Evolutionary conservation across 163 green algal species (phyloP).

Genomic region (Scenedesmus sp.): DNA sequence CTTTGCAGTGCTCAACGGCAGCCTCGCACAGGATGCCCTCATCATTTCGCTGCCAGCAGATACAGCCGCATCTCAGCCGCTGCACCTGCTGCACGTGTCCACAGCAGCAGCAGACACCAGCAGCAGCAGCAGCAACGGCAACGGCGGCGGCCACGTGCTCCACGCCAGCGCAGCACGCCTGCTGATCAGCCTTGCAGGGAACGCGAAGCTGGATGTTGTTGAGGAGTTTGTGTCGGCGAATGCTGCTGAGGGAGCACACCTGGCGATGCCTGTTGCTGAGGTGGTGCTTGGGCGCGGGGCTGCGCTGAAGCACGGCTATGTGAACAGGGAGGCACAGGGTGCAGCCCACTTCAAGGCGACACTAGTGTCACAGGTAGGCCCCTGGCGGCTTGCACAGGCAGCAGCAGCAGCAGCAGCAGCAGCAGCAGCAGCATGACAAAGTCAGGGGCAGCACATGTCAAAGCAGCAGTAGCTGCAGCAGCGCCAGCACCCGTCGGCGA

Average conservation of each 20-base stretch:
- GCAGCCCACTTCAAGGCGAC: slow-evolving; percentile 86
- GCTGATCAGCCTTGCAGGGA: slow-evolving; percentile 78
- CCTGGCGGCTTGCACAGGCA: slow-evolving; percentile 51
- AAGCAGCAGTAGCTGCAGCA: not conserved
- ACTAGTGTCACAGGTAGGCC: slow-evolving; percentile 71
- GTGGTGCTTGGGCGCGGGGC: slow-evolving; percentile 67
- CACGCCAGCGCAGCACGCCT: slow-evolving; percentile 73
- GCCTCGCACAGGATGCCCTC: slow-evolving; percentile 73
- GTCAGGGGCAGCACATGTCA: too few species aligned
- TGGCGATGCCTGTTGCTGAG: slow-evolving; percentile 82
- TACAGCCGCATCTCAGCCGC: slow-evolving; percentile 61
- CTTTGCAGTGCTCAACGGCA: slow-evolving; percentile 90
- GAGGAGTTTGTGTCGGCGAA: slow-evolving; percentile 85
- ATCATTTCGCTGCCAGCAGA: slow-evolving; percentile 76
- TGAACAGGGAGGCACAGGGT: slow-evolving; percentile 69
- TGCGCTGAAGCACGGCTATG: slow-evolving; percentile 67
- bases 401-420: slow-evolving; percentile 18
- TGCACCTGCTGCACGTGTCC: slow-evolving; percentile 88
- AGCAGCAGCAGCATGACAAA: too few species aligned
- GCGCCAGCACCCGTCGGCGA: too few species aligned
- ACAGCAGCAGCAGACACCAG: slow-evolving; percentile 55
- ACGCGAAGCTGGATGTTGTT: slow-evolving; percentile 73
- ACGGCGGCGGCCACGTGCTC: not conserved
- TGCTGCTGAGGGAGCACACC: slow-evolving; percentile 57
- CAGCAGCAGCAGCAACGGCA: not conserved